Base-by-base conservation (phyloP, 257 asterid genomes). In the Solanum paucissectum region DNA sequence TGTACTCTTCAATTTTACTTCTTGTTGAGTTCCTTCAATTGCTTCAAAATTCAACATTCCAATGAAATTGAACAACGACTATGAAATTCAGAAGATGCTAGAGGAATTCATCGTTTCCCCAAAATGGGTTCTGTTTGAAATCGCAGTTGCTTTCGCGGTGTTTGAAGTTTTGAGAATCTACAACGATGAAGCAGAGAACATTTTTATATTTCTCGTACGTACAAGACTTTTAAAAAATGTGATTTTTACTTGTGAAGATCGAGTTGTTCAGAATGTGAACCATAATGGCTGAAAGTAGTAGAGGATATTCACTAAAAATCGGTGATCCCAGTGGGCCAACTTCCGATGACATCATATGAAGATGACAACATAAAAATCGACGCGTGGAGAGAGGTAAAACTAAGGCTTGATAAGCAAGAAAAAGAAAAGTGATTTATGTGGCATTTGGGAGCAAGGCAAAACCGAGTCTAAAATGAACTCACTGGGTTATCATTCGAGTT, bases 401-500 rank as follows among this genome's bases (percentile, higher is more conserved):
- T 4, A 1, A 55, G 72, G 73, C 66, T 66, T 66, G 81, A 85
- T 9, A 1, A 9, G 1, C 73, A 74, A 34, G 40, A 86, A 18
- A 36, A 49, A 5, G 36, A 11, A 40, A 12, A 5, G 33, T 86
- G 7, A 1, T 44, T 42, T 69, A 27, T 5, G 27, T 85, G 0
- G 83, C 83, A 3, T 60, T 90, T 20, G 92, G 90, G 18, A 89
- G 90, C 16, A 90, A 89, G 81, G 89, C 71, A 42, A 36, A 71
- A 32, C 83, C 71, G 20, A 88, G 86, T 85, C 88, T 44, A 90
- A 85, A 76, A 75, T 7, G 89, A 92, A 81, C 77, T 92, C 77
- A 46, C 20, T 14, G 91, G 90, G 84, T 60, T 92, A 9, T 89
- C 92, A 3, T 73, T 81, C 4, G 92, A 91, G 23, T 84, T 90